phyloP scores from a whole-genome alignment of 305 asterid species.

The Fraxinus greggii region DNA sequence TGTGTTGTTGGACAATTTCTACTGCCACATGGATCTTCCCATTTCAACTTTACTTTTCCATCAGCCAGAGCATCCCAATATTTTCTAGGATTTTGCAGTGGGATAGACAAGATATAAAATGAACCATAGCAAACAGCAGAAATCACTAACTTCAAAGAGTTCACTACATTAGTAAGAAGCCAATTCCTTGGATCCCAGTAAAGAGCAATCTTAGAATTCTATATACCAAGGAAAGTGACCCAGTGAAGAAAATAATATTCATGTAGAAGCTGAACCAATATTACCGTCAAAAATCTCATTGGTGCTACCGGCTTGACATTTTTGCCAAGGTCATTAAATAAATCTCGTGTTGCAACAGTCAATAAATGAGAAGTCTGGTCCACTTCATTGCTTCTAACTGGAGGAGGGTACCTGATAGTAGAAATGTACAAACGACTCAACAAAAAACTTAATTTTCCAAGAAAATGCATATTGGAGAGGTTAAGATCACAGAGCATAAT shows the following conservation, averaged over 20 bases:
- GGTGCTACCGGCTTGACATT: conserved; percentile 94
- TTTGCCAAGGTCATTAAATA: conserved; percentile 82
- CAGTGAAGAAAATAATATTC: not conserved
- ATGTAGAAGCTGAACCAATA: not conserved
- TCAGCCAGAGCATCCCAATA: not conserved
- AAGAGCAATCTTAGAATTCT: not conserved
- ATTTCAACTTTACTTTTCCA: not conserved
- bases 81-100: not conserved
- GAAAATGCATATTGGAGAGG: not conserved
- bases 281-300: conserved; percentile 85
- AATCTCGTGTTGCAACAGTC: conserved; percentile 85
- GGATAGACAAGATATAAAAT: not conserved
- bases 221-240: conserved; percentile 18
- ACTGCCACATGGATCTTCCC: not conserved
- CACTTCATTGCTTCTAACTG: conserved; percentile 57
- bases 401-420: conserved; percentile 66
- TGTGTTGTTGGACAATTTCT: not conserved
- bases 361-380: conserved; percentile 84
- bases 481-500: conserved; percentile 14
- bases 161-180: not conserved
- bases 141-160: not conserved
- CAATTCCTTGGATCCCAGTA: not conserved
- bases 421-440: conserved; percentile 21
- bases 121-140: not conserved
- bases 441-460: conserved; percentile 15